Conservation (phyloP, 257 asterid genomes). For the Capsicum baccatum region DNA sequence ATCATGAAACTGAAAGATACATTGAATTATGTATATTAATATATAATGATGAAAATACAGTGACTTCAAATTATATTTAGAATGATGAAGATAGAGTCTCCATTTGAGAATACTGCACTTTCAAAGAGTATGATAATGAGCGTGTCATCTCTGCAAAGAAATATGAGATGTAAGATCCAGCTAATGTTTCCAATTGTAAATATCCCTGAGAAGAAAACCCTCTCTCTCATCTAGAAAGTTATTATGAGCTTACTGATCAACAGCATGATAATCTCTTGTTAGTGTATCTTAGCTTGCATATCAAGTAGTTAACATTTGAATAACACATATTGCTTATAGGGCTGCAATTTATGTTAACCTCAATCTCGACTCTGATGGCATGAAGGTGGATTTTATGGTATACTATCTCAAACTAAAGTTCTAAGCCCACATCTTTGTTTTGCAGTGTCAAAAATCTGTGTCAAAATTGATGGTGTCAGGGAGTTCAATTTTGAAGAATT, state of each 20-base stretch:
- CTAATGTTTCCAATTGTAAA: neutral
- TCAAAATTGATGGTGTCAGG: conserved; percentile 84
- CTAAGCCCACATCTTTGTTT: conserved; percentile 19
- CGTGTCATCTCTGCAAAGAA: conserved; percentile 4
- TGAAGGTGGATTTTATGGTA: conserved; percentile 19
- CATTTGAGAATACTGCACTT: conserved; percentile 21
- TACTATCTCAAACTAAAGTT: conserved; percentile 29
- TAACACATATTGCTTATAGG: conserved; percentile 17
- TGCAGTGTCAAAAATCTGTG: conserved; percentile 79
- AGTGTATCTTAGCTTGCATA: conserved; percentile 4
- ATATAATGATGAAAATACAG: neutral
- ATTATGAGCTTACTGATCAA: conserved; percentile 16
- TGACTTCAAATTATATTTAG: neutral
- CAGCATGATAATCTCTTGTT: conserved; percentile 18
- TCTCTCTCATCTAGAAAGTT: conserved; percentile 24
- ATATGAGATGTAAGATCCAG: conserved; percentile 2
- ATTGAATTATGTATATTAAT: neutral
- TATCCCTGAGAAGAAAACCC: neutral
- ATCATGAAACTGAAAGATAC: neutral
- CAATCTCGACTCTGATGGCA: conserved; percentile 14
- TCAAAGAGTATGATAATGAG: conserved; percentile 8
- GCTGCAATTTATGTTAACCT: conserved; percentile 3
- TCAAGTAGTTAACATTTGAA: neutral
- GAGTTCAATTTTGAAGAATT: conserved; percentile 70
- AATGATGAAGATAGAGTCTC: neutral